phyloP scores from a whole-genome alignment of 2,329 filamentous ascomycete species.

The Curvularia sp. region DNA sequence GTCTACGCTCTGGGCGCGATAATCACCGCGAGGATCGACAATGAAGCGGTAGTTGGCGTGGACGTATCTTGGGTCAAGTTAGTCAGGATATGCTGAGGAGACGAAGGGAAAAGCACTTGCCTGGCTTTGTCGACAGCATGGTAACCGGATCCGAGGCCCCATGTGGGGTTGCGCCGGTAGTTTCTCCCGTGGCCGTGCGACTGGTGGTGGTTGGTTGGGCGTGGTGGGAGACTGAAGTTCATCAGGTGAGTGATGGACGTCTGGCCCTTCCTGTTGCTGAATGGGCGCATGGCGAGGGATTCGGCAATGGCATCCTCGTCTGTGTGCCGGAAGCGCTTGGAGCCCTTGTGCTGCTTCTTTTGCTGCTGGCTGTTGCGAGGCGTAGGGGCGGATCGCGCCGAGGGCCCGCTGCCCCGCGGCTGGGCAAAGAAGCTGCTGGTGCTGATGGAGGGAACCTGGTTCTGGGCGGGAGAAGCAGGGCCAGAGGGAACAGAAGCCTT shows the following conservation, averaged over 20 bases:
- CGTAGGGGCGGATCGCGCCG: constrained; percentile 51
- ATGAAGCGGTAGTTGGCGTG: constrained; percentile 98
- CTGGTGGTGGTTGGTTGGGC: constrained; percentile 67
- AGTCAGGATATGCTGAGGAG: constrained; percentile 4
- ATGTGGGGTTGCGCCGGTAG: constrained; percentile 73
- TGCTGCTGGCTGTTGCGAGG: constrained; percentile 78
- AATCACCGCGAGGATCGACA: constrained; percentile 81
- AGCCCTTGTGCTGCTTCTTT: constrained; percentile 83
- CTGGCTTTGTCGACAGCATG: constrained; percentile 90
- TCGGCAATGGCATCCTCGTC: constrained; percentile 91
- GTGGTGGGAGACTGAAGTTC: constrained; percentile 83
- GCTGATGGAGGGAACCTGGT: constrained; percentile 53
- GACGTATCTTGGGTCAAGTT: constrained; percentile 68
- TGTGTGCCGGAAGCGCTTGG: constrained; percentile 74
- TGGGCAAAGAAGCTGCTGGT: constrained; percentile 54
- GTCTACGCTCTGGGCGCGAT: constrained; percentile 80
- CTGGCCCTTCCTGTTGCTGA: constrained; percentile 81
- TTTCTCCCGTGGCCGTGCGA: constrained; percentile 61
- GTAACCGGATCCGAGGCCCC: constrained; percentile 87
- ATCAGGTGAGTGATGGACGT: constrained; percentile 97
- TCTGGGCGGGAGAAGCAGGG: constrained; percentile 53
- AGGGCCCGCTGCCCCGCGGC: constrained; percentile 51
- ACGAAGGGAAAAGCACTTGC: constrained; percentile 53
- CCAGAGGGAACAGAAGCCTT: constrained; percentile 50
- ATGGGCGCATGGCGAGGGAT: constrained; percentile 68